These are phyloP conservation scores for Poronia punctata DNA, from an alignment of 495 filamentous ascomycete species.

Conservation along the genomic window DNA sequence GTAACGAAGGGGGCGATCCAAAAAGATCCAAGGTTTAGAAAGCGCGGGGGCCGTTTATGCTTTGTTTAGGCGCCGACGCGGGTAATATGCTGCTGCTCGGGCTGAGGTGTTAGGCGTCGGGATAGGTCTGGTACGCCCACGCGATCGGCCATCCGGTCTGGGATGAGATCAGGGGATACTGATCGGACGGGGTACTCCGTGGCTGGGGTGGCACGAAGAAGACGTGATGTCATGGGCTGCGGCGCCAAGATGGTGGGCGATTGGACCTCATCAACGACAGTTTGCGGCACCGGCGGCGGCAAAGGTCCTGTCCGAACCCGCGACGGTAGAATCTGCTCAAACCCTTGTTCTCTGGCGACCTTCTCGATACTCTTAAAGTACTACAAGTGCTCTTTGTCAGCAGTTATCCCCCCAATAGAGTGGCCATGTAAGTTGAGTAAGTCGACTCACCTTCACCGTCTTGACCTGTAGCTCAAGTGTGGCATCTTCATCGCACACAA, in stretches of 20 bases:
- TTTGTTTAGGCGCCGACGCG: conserved; percentile 23
- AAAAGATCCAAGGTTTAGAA: no score
- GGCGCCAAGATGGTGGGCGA: conserved; percentile 40
- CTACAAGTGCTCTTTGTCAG: conserved; percentile 23
- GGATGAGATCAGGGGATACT: conserved; percentile 50
- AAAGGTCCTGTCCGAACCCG: conserved; percentile 33
- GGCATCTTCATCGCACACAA: conserved; percentile 81
- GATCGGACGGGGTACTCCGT: conserved; percentile 43
- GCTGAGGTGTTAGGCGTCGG: conserved; percentile 34
- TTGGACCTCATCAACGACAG: conserved; percentile 28
- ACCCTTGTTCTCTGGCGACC: conserved; percentile 49
- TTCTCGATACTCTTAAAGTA: conserved; percentile 65
- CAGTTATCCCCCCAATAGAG: neutral
- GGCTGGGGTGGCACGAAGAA: conserved; percentile 39
- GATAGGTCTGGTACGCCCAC: conserved; percentile 48
- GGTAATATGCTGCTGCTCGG: conserved; percentile 29
- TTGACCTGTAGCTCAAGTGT: conserved; percentile 79
- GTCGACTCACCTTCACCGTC: conserved; percentile 60
- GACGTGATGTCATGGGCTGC: conserved; percentile 40
- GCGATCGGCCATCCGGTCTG: conserved; percentile 63
- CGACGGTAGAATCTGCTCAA: conserved; percentile 52
- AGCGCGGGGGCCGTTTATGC: no score
- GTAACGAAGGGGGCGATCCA: neutral
- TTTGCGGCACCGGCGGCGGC: conserved; percentile 17
- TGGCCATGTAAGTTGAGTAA: neutral